phyloP scores from a whole-genome alignment of 1,139 yeast species.

The Waltiozyma solani region DNA sequence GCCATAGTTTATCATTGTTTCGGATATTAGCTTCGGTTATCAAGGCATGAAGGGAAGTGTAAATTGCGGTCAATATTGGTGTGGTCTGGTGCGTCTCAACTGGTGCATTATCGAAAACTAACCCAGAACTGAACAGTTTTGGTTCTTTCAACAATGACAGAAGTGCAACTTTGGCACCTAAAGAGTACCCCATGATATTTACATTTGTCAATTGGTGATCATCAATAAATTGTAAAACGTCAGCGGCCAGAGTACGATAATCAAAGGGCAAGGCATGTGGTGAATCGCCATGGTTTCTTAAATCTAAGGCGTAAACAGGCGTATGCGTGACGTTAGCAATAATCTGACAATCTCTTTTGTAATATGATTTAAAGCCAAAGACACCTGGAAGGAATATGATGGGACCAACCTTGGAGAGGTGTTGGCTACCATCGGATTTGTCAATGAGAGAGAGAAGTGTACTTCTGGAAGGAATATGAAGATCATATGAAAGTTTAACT shows the following conservation, averaged over 20 bases:
- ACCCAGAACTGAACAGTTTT: slow-evolving; percentile 27
- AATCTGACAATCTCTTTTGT: slow-evolving; percentile 26
- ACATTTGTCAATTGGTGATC: slow-evolving; percentile 22
- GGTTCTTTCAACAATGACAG: slow-evolving; percentile 30
- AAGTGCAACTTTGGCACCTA: slow-evolving; percentile 46
- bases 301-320: slow-evolving; percentile 32
- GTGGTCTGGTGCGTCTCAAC: slow-evolving; percentile 18
- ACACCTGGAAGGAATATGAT: slow-evolving; percentile 38
- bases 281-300: slow-evolving; percentile 39
- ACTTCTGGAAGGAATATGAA: no score
- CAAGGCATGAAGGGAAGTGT: slow-evolving; percentile 16
- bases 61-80: slow-evolving; percentile 12
- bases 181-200: slow-evolving; percentile 38
- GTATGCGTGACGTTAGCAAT: slow-evolving; percentile 23
- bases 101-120: slow-evolving; percentile 41
- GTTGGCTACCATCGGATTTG: no score
- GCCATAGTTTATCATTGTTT: slow-evolving; percentile 22
- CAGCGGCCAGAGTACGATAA: slow-evolving; percentile 31
- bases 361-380: slow-evolving; percentile 35
- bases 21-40: slow-evolving; percentile 10
- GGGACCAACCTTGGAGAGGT: slow-evolving; percentile 18
- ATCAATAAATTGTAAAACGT: slow-evolving; percentile 27
- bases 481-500: no score
- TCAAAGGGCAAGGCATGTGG: slow-evolving; percentile 32
- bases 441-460: no score